Evolutionary conservation across 257 asterid species (phyloP).

Genomic region (Penstemon eatonii): DNA sequence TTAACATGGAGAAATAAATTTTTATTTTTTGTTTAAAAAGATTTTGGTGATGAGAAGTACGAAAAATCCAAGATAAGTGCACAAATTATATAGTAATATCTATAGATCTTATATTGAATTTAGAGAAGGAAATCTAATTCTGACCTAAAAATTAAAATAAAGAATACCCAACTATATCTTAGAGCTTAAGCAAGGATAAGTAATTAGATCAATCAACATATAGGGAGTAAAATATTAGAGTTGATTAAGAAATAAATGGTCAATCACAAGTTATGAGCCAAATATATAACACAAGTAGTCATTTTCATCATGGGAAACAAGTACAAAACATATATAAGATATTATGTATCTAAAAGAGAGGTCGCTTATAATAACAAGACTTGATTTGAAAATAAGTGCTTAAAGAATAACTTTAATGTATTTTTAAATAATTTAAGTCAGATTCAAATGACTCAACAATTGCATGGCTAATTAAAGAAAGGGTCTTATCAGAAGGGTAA

Average conservation of each 20-base stretch:
- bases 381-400: slow-evolving; percentile 26
- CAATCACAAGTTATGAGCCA: neutral
- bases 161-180: too few species aligned
- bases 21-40: too few species aligned
- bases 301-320: neutral
- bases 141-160: too few species aligned
- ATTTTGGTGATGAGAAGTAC: too few species aligned
- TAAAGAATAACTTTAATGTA: slow-evolving; percentile 10
- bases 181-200: too few species aligned
- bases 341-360: neutral
- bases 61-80: too few species aligned
- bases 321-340: slow-evolving; percentile 2
- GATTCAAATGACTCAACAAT: slow-evolving; percentile 54
- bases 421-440: slow-evolving; percentile 33
- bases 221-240: too few species aligned
- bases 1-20: too few species aligned
- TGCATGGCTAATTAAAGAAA: slow-evolving; percentile 39
- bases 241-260: neutral
- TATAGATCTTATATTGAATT: too few species aligned
- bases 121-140: too few species aligned
- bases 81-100: too few species aligned
- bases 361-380: slow-evolving; percentile 13
- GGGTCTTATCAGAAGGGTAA: slow-evolving; percentile 41
- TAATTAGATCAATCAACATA: too few species aligned
- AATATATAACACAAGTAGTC: neutral